phyloP scores from a whole-genome alignment of 169 alveolate species.

The Pseudocohnilembus persalinus region DNA sequence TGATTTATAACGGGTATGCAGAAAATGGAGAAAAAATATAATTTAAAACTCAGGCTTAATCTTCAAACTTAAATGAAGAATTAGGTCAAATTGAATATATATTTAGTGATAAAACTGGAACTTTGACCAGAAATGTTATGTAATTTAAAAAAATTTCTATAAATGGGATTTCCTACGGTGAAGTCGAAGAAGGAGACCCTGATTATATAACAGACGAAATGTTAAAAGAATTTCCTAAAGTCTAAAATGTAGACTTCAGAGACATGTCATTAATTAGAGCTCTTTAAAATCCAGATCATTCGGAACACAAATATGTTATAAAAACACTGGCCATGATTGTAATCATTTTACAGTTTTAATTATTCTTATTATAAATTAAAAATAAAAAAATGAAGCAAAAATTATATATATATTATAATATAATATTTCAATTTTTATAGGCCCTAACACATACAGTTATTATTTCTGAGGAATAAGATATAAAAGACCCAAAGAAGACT shows the following conservation, averaged over 20 bases:
- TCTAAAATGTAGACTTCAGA: slow-evolving; percentile 37
- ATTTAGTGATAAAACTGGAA: slow-evolving; percentile 78
- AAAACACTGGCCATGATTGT: too few relatives aligned
- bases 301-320: slow-evolving; percentile 6
- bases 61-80: slow-evolving; percentile 66
- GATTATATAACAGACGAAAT: slow-evolving; percentile 7
- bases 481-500: slow-evolving; percentile 12
- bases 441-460: slow-evolving; percentile 36
- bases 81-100: slow-evolving; percentile 68
- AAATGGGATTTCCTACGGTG: slow-evolving; percentile 52
- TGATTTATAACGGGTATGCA: background rate
- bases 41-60: slow-evolving; percentile 28
- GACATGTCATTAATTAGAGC: slow-evolving; percentile 20
- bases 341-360: too few relatives aligned
- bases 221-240: slow-evolving; percentile 11
- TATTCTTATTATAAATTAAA: too few relatives aligned
- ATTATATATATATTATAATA: too few relatives aligned
- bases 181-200: slow-evolving; percentile 6
- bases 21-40: slow-evolving; percentile 10
- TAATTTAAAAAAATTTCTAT: slow-evolving; percentile 59
- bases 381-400: too few relatives aligned
- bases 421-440: too few relatives aligned
- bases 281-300: slow-evolving; percentile 14
- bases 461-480: slow-evolving; percentile 16
- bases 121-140: slow-evolving; percentile 73